Evolutionary conservation across 2,329 filamentous ascomycete species (phyloP).

Genomic region (Pyrenochaeta sp.): DNA sequence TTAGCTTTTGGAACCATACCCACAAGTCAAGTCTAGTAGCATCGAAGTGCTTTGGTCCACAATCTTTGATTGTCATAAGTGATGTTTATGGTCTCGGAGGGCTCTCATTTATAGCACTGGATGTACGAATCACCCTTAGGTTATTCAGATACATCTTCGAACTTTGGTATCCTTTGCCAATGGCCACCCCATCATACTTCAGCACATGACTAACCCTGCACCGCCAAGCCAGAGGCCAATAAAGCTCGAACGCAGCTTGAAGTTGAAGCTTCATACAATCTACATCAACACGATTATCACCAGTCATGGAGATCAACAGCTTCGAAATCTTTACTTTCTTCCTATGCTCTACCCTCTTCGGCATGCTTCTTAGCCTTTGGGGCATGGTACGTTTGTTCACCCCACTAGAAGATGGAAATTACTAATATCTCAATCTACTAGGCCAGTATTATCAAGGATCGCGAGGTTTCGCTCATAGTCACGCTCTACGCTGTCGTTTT

Average conservation of each 20-base stretch:
- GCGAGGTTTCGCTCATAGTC: conserved; percentile 15
- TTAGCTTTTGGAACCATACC: no score
- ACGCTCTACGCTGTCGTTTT: conserved; percentile 9
- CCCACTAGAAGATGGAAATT: no score
- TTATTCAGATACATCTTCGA: no score
- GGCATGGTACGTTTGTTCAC: conserved; percentile 2
- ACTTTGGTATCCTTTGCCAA: not conserved
- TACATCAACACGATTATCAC: not conserved
- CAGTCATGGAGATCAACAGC: conserved; percentile 13
- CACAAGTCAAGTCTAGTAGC: no score
- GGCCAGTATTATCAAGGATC: conserved; percentile 11
- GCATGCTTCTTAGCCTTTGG: conserved; percentile 6
- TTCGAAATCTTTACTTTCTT: conserved; percentile 17
- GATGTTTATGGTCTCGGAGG: no score
- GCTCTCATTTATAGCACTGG: no score
- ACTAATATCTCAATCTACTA: conserved; percentile 5
- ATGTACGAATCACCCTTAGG: no score
- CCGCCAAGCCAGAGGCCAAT: not conserved
- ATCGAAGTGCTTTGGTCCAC: no score
- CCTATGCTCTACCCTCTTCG: conserved; percentile 15
- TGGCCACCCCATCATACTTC: not conserved
- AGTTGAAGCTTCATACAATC: not conserved
- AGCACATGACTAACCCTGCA: not conserved
- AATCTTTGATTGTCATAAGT: no score
- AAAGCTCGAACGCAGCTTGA: not conserved